These are phyloP conservation scores for Rhodotorula sp. DNA, from an alignment of 1,284 basidiomycete species.

Conservation along the genomic window DNA sequence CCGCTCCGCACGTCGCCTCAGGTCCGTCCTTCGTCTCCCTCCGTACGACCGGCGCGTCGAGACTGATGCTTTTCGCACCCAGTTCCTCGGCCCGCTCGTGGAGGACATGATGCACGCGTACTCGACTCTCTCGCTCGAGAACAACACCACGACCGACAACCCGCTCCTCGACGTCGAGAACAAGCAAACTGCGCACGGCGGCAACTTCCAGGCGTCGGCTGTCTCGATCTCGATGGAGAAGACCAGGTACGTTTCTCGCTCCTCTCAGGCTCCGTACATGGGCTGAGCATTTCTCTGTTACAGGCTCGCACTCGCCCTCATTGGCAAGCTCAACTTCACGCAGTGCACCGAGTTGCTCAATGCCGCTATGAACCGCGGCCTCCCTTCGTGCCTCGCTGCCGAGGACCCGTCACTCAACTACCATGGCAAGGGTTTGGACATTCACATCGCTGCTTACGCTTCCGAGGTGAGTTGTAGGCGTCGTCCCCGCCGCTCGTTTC, in stretches of 20 bases:
- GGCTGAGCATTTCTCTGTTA: not conserved
- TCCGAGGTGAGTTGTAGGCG: constrained; percentile 56
- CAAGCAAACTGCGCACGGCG: constrained; percentile 72
- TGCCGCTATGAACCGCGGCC: constrained; percentile 75
- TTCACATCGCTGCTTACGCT: constrained; percentile 75
- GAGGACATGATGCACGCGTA: constrained; percentile 73
- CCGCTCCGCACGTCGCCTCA: constrained; percentile 75
- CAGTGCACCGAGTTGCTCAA: constrained; percentile 82
- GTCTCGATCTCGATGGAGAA: constrained; percentile 87
- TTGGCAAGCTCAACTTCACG: constrained; percentile 79
- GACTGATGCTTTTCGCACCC: not conserved
- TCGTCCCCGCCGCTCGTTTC: not conserved
- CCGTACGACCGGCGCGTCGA: not conserved
- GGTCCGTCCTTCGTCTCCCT: constrained; percentile 17
- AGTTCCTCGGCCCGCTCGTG: constrained; percentile 78
- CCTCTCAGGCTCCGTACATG: not conserved
- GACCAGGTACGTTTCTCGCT: constrained; percentile 53
- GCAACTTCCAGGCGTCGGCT: constrained; percentile 72
- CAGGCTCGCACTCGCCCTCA: constrained; percentile 71
- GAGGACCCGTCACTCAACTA: constrained; percentile 78
- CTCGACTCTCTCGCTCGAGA: constrained; percentile 68
- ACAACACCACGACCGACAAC: constrained; percentile 84
- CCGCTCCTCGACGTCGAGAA: constrained; percentile 69
- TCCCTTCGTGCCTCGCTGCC: constrained; percentile 77
- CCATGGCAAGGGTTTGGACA: constrained; percentile 81